Percentiles rank a stretch among this genome's conserved stretches.
Evolutionary conservation across 106 monocot species (phyloP).

Genomic region (Dactylorhiza incarnata): DNA sequence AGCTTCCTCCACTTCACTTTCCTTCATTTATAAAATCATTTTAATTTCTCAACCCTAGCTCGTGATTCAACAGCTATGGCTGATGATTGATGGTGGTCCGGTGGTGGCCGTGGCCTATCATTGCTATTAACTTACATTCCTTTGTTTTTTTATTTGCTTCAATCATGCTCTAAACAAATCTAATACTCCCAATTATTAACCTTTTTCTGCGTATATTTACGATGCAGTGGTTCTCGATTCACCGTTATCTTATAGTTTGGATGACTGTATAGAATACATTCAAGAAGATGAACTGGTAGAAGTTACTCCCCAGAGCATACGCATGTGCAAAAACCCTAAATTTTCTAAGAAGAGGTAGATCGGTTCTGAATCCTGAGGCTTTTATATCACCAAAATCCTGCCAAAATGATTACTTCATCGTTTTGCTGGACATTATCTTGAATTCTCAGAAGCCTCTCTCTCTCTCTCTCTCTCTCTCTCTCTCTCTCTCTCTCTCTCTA

Average conservation of each 20-base stretch:
- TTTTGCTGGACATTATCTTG: background rate
- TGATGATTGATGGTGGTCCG: too few relatives aligned
- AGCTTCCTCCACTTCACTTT: too few relatives aligned
- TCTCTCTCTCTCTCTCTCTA: background rate
- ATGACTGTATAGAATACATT: conserved; percentile 98
- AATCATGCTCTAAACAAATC: too few relatives aligned
- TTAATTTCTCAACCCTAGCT: too few relatives aligned
- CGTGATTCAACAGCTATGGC: too few relatives aligned
- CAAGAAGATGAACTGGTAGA: conserved; percentile 98
- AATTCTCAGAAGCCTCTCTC: background rate
- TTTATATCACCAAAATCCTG: background rate
- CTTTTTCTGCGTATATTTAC: background rate
- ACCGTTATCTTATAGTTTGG: conserved; percentile 74
- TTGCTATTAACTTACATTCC: too few relatives aligned
- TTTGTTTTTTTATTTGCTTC: too few relatives aligned
- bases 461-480: background rate
- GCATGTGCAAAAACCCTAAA: conserved; percentile 94
- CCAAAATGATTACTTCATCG: too few relatives aligned
- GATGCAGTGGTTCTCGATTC: conserved; percentile 92
- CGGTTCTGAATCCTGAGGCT: background rate
- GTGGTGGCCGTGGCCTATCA: too few relatives aligned
- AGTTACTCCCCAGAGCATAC: conserved; percentile 71
- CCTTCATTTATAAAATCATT: too few relatives aligned
- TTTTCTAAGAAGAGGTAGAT: conserved; percentile 37
- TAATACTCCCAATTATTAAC: background rate